These are phyloP conservation scores for Auriculariales sp. DNA, from an alignment of 768 basidiomycete genomes.

Conservation along the genomic window DNA sequence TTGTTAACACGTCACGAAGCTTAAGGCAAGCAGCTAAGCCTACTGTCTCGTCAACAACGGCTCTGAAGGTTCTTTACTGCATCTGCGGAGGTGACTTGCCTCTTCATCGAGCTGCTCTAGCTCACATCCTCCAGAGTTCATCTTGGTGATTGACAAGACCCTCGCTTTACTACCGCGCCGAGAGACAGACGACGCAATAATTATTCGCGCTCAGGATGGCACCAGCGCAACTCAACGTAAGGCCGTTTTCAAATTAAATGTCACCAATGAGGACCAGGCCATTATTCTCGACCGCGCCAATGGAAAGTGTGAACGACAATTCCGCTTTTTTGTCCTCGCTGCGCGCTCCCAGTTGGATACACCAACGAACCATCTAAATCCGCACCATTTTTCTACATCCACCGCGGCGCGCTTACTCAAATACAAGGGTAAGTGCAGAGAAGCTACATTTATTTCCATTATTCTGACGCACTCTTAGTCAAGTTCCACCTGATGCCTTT, in stretches of 20 bases:
- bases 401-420: conserved; percentile 74
- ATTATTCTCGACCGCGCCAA: conserved; percentile 35
- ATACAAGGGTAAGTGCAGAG: conserved; percentile 55
- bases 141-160: conserved; percentile 65
- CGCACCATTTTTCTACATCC: conserved; percentile 64
- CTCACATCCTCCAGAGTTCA: conserved; percentile 1
- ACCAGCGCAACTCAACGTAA: conserved; percentile 36
- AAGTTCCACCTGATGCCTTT: conserved; percentile 74
- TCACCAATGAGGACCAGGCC: conserved; percentile 40
- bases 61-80: conserved; percentile 46
- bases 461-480: conserved; percentile 10
- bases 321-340: conserved; percentile 54
- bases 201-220: conserved; percentile 61
- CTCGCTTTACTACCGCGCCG: conserved; percentile 54
- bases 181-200: conserved; percentile 65
- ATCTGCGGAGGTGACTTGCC: conserved; percentile 79
- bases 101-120: conserved; percentile 8
- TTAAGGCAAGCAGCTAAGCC: conserved; percentile 40
- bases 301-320: conserved; percentile 49
- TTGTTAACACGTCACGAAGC: conserved; percentile 7
- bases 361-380: conserved; percentile 63
- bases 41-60: conserved; percentile 63
- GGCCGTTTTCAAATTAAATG: conserved; percentile 75
- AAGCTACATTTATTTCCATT: neutral
- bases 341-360: conserved; percentile 57